Percentiles rank a stretch among this genome's conserved stretches.
phyloP scores from a whole-genome alignment of 257 asterid species.

The Solanum chiquidenum region DNA sequence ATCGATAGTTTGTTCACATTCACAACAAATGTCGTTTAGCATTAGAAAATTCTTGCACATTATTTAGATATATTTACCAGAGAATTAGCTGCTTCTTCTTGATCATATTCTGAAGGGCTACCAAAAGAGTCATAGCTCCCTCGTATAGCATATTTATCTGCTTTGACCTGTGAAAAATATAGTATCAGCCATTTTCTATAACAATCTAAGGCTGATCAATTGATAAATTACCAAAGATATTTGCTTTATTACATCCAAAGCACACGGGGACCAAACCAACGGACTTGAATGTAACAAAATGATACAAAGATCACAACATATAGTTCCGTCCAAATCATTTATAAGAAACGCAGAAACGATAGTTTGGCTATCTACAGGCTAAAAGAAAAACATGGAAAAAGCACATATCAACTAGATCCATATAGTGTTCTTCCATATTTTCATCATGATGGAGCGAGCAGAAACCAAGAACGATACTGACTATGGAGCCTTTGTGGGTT shows the following conservation, averaged over 20 bases:
- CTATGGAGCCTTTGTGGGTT: background rate
- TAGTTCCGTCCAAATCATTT: background rate
- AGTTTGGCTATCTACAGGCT: background rate
- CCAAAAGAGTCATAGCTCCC: slow-evolving; percentile 32
- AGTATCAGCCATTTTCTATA: background rate
- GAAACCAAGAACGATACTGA: background rate
- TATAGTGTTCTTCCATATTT: background rate
- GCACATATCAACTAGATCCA: background rate
- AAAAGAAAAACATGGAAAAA: background rate
- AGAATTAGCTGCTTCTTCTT: slow-evolving; percentile 66
- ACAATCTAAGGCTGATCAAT: background rate
- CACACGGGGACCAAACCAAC: background rate
- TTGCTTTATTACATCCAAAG: background rate
- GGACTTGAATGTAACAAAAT: background rate
- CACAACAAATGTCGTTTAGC: background rate
- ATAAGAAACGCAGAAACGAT: background rate
- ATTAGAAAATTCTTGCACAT: background rate
- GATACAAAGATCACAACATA: background rate
- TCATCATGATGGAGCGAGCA: background rate
- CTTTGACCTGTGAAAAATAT: slow-evolving; percentile 57
- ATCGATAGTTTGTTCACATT: background rate
- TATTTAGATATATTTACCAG: slow-evolving; percentile 34
- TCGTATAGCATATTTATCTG: slow-evolving; percentile 60
- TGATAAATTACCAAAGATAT: background rate
- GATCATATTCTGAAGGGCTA: slow-evolving; percentile 63